phyloP scores from a whole-genome alignment of 345 rosid genomes.

The Mangifera indica region DNA sequence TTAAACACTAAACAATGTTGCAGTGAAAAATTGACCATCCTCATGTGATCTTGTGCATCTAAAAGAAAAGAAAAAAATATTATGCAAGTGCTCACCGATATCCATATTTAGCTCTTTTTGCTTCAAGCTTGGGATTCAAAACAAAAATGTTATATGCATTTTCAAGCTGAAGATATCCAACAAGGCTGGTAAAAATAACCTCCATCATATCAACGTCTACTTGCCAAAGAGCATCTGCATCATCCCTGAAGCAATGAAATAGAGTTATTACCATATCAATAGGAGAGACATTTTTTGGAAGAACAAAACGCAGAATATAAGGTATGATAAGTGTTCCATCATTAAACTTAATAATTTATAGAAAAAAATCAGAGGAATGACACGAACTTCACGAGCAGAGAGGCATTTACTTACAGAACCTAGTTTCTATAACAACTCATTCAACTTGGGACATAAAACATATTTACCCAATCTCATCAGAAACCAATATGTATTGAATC shows the following conservation, averaged over 20 bases:
- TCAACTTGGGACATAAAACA: background rate
- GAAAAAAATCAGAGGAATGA: background rate
- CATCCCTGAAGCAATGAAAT: slow-evolving; percentile 54
- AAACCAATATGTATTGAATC: background rate
- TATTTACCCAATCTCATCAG: background rate
- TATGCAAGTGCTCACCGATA: slow-evolving; percentile 56
- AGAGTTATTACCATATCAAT: slow-evolving; percentile 18
- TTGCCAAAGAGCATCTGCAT: slow-evolving; percentile 64
- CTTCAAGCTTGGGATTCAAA: slow-evolving; percentile 68
- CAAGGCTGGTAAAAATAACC: slow-evolving; percentile 78
- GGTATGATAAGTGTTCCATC: background rate
- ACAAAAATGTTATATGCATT: slow-evolving; percentile 84
- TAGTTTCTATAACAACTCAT: background rate
- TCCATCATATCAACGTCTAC: slow-evolving; percentile 89
- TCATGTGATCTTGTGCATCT: background rate
- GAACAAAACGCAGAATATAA: background rate
- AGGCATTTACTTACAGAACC: background rate
- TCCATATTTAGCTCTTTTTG: slow-evolving; percentile 67
- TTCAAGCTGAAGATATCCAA: slow-evolving; percentile 81
- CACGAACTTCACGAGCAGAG: background rate
- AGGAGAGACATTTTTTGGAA: slow-evolving; percentile 15
- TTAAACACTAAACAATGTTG: background rate
- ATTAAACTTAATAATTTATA: slow-evolving; percentile 3
- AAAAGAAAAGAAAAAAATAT: slow-evolving; percentile 6
- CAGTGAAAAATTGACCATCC: background rate